A percentile compares a stretch with the other conserved stretches of the same genome.
Evolutionary conservation across 78 protist species (phyloP).

Genomic region (Polysphondylium violaceum): DNA sequence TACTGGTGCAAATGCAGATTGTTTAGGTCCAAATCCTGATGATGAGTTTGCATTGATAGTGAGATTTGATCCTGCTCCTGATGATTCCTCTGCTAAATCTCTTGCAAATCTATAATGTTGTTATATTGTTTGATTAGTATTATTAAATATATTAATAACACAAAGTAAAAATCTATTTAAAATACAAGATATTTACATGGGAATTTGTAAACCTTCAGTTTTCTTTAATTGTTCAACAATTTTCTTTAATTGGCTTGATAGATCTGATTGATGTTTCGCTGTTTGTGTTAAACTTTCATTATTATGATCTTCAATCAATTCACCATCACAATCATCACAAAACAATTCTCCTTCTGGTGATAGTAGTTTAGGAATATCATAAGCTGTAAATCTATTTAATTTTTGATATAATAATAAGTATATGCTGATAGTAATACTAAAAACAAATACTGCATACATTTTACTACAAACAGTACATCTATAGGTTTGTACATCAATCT

Average conservation of each 20-base stretch:
- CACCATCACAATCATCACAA: conserved; percentile 42
- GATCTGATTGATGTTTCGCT: background rate
- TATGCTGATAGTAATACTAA: background rate
- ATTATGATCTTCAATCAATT: conserved; percentile 11
- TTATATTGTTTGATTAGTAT: conserved; percentile 1
- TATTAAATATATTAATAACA: background rate
- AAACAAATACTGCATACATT: background rate
- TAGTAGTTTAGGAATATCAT: conserved; percentile 37
- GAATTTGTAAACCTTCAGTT: conserved; percentile 63
- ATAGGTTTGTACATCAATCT: conserved; percentile 43
- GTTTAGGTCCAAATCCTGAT: conserved; percentile 8
- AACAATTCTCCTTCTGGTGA: conserved; percentile 25
- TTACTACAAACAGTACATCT: conserved; percentile 23
- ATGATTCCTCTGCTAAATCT: conserved; percentile 38
- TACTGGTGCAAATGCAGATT: conserved; percentile 32
- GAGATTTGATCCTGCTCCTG: background rate
- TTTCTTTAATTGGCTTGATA: conserved; percentile 35
- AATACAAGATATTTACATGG: conserved; percentile 14
- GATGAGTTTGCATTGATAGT: conserved; percentile 33
- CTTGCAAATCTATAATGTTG: conserved; percentile 48
- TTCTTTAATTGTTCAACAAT: conserved; percentile 58
- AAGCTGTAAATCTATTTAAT: conserved; percentile 22
- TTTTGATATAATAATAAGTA: background rate
- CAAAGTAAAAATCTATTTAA: background rate
- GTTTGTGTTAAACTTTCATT: conserved; percentile 18